A percentile compares a stretch with the other conserved stretches of the same genome.
These are phyloP conservation scores for Anthracocystis walkeri DNA, from an alignment of 1,284 basidiomycete genomes.

Conservation along the genomic window DNA sequence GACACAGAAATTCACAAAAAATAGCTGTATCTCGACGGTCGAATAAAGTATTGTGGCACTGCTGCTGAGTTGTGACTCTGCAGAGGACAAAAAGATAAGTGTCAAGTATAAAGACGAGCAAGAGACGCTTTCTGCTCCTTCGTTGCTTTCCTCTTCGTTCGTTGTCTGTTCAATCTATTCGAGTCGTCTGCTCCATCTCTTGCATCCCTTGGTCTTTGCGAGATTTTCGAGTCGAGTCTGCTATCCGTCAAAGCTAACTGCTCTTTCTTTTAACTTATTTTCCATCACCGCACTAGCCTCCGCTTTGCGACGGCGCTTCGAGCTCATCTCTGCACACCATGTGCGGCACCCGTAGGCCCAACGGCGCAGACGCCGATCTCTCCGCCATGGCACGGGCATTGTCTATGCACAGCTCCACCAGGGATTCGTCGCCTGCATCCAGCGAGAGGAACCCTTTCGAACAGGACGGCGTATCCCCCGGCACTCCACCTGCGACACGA, in stretches of 20 bases:
- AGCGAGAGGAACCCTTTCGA: constrained; percentile 45
- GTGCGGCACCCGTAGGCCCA: constrained; percentile 37
- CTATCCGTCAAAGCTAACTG: not conserved
- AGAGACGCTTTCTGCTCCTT: not conserved
- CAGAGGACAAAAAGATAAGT: not conserved
- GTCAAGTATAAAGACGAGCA: constrained; percentile 5
- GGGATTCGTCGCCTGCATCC: constrained; percentile 42
- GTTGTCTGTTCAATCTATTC: constrained; percentile 20
- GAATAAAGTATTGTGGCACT: not conserved
- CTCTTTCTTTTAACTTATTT: not conserved
- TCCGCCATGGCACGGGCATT: constrained; percentile 28
- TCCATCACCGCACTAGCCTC: constrained; percentile 2
- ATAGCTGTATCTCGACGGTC: not conserved
- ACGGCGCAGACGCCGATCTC: constrained; percentile 29
- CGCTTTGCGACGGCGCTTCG: not conserved
- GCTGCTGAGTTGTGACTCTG: not conserved
- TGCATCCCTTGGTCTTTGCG: not conserved
- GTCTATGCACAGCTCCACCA: constrained; percentile 30
- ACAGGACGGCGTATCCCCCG: constrained; percentile 19
- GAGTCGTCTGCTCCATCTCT: constrained; percentile 12
- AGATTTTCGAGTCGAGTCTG: not conserved
- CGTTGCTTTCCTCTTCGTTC: constrained; percentile 7
- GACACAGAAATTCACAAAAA: too few species aligned
- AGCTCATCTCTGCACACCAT: constrained; percentile 20
- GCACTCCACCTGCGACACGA: constrained; percentile 45